Conservation (phyloP, 176 grass and related monocot species). For the Avena insularis region DNA sequence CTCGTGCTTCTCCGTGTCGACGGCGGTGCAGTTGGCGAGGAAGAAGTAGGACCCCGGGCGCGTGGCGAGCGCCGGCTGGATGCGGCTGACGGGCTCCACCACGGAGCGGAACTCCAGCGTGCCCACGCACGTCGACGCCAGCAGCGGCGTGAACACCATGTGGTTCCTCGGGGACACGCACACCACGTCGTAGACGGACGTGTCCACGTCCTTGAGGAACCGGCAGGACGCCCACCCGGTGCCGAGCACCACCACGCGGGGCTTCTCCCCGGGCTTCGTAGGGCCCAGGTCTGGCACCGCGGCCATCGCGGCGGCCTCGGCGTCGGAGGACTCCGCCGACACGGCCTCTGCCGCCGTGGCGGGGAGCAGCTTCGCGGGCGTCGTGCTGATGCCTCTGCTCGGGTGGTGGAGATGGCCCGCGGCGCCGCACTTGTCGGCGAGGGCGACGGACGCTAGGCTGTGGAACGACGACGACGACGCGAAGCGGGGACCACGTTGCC, state of each 20-base stretch:
- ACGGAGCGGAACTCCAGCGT: slow-evolving; percentile 94
- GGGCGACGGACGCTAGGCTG: slow-evolving; percentile 30
- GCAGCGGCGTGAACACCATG: slow-evolving; percentile 97
- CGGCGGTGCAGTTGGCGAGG: slow-evolving; percentile 63
- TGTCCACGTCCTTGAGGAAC: slow-evolving; percentile 87
- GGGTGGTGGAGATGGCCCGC: background rate
- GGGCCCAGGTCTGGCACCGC: slow-evolving; percentile 57
- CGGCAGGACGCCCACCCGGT: slow-evolving; percentile 92
- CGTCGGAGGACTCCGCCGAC: slow-evolving; percentile 44
- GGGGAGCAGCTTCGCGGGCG: slow-evolving; percentile 31
- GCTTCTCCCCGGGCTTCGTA: slow-evolving; percentile 68
- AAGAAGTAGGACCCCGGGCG: slow-evolving; percentile 78
- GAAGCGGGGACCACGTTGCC: background rate
- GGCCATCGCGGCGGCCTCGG: background rate
- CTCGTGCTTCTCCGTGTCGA: slow-evolving; percentile 76
- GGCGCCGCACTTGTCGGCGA: slow-evolving; percentile 1
- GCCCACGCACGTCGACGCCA: slow-evolving; percentile 91
- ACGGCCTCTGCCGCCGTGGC: slow-evolving; percentile 13
- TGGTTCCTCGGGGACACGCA: slow-evolving; percentile 95
- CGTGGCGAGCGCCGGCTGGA: slow-evolving; percentile 76
- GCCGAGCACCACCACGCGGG: slow-evolving; percentile 79
- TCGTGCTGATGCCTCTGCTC: slow-evolving; percentile 57
- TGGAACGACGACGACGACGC: slow-evolving; percentile 36
- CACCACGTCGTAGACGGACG: slow-evolving; percentile 75
- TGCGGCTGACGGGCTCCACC: slow-evolving; percentile 84